Conservation (phyloP, 2,329 filamentous ascomycete species). For the Pseudocercospora macadamiae region DNA sequence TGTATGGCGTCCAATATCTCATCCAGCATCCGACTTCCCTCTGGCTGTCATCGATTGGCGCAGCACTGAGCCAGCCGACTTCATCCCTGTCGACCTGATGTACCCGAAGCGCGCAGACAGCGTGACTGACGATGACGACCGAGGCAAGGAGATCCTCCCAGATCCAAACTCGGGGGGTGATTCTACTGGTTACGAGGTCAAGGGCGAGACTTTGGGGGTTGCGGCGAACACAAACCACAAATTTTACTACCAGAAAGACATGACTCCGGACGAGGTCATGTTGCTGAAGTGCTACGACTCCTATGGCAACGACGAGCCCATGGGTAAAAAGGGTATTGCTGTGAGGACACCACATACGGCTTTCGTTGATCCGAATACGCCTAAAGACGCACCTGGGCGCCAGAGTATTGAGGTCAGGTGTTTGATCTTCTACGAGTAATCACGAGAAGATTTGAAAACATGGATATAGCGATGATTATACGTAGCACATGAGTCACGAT, state of each 20-base stretch:
- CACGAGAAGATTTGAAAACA: too few species aligned
- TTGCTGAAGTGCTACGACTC: conserved; percentile 56
- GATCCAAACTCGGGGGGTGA: conserved; percentile 51
- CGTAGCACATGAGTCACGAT: too few species aligned
- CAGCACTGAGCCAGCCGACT: conserved; percentile 59
- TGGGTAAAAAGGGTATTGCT: conserved; percentile 44
- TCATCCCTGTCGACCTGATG: conserved; percentile 63
- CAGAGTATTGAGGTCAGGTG: conserved; percentile 89
- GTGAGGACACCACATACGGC: conserved; percentile 69
- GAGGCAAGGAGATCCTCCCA: conserved; percentile 61
- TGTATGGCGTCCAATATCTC: conserved; percentile 69
- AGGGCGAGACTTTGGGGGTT: conserved; percentile 66
- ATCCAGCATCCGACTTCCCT: conserved; percentile 67
- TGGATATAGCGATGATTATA: too few species aligned
- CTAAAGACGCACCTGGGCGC: conserved; percentile 68
- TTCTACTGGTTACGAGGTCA: conserved; percentile 63
- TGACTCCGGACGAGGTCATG: conserved; percentile 61
- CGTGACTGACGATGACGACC: conserved; percentile 50
- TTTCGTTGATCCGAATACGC: conserved; percentile 75
- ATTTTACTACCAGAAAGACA: conserved; percentile 70
- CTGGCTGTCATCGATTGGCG: conserved; percentile 70
- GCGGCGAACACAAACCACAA: conserved; percentile 60
- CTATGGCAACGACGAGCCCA: conserved; percentile 45
- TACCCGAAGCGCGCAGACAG: conserved; percentile 57
- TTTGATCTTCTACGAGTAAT: conserved; percentile 67